phyloP scores from a whole-genome alignment of 352 stramenopile species.

The Phytophthora kernoviae region DNA sequence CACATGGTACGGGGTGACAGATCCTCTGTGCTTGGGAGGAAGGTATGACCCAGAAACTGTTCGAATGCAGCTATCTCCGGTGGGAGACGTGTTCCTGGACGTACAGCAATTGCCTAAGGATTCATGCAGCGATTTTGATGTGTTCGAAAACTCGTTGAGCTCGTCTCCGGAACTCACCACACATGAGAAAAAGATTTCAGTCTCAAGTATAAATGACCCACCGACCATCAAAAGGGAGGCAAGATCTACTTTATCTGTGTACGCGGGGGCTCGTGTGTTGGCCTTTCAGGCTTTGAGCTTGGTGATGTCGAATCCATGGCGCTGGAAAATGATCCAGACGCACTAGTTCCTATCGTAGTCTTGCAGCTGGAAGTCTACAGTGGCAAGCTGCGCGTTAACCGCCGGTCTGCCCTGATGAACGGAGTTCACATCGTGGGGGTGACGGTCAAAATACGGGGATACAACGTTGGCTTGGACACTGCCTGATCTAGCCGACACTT shows the following conservation, averaged over 20 bases:
- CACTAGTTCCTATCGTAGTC: conserved; percentile 17
- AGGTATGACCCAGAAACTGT: conserved; percentile 16
- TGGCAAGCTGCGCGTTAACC: conserved; percentile 19
- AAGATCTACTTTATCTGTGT: conserved; percentile 2
- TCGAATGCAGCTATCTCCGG: conserved; percentile 17
- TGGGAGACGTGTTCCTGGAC: neutral
- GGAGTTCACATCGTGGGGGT: conserved; percentile 10
- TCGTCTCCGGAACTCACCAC: neutral
- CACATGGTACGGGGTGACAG: conserved; percentile 19
- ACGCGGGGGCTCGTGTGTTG: conserved; percentile 10
- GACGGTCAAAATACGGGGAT: conserved; percentile 3
- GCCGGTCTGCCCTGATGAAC: conserved; percentile 7
- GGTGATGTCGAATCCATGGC: conserved; percentile 20
- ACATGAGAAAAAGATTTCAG: conserved; percentile 27
- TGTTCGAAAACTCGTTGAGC: neutral
- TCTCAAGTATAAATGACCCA: conserved; percentile 25
- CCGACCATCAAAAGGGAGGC: conserved; percentile 10
- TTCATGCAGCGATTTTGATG: conserved; percentile 9
- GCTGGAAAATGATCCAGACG: conserved; percentile 9
- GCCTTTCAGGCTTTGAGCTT: conserved; percentile 18
- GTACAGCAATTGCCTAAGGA: neutral
- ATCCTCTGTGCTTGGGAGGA: conserved; percentile 7
- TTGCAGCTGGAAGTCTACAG: conserved; percentile 7
- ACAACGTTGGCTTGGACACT: conserved; percentile 13
- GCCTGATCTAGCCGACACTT: conserved; percentile 14